phyloP scores from a whole-genome alignment of 345 rosid species.

The Triadica sebifera region DNA sequence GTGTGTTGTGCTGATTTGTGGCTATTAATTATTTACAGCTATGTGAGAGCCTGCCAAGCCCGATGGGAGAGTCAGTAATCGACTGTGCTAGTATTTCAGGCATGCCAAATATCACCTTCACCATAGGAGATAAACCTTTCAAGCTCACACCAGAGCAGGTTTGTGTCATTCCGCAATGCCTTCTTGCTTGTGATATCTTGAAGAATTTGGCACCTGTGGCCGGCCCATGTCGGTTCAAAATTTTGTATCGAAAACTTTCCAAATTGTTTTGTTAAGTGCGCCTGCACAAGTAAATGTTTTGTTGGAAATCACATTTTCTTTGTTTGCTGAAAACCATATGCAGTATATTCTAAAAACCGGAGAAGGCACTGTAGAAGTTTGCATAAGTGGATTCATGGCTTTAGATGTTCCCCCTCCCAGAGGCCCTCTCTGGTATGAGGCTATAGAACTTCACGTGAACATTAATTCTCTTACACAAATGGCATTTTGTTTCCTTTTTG shows the following conservation, averaged over 20 bases:
- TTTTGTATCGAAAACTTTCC: no score
- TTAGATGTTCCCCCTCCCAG: conserved; percentile 62
- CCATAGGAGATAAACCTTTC: conserved; percentile 58
- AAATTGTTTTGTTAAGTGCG: no score
- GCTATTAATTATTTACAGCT: conserved; percentile 36
- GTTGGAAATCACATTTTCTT: background rate
- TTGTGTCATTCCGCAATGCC: no score
- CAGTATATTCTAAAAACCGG: conserved; percentile 75
- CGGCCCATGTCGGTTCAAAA: no score
- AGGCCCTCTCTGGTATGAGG: conserved; percentile 66
- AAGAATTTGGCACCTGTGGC: no score
- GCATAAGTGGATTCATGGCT: conserved; percentile 70
- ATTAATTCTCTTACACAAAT: background rate
- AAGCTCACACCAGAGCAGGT: conserved; percentile 72
- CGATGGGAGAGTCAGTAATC: conserved; percentile 53
- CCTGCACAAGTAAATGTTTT: no score
- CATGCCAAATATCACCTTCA: conserved; percentile 65
- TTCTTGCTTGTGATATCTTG: no score
- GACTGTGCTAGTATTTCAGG: conserved; percentile 44
- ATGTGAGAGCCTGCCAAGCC: conserved; percentile 71
- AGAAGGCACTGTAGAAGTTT: conserved; percentile 43
- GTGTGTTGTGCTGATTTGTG: background rate
- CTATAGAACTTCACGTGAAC: background rate
- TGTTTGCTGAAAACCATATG: background rate
- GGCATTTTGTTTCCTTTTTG: background rate